These are phyloP conservation scores for Fusarium fujikuroi DNA, from an alignment of 2,329 filamentous ascomycete genomes.

Conservation along the genomic window DNA sequence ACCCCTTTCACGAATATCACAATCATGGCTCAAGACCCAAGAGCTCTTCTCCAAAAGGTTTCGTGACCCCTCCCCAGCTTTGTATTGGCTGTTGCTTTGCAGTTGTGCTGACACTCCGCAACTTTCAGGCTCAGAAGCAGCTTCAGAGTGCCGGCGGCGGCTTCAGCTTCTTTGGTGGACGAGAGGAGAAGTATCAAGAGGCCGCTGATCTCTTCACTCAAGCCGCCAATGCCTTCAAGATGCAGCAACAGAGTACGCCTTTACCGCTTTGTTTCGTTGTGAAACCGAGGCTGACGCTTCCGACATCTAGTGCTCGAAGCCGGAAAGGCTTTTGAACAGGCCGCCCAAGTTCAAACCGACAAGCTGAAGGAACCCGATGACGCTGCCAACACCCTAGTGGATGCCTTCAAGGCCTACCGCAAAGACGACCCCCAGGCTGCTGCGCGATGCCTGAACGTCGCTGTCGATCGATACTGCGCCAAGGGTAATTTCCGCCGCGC, in stretches of 20 bases:
- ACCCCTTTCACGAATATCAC: slow-evolving; percentile 16
- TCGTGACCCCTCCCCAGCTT: slow-evolving; percentile 38
- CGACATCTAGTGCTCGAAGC: slow-evolving; percentile 78
- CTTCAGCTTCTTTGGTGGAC: slow-evolving; percentile 90
- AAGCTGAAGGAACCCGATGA: slow-evolving; percentile 93
- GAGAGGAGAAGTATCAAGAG: slow-evolving; percentile 88
- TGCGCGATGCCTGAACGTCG: slow-evolving; percentile 79
- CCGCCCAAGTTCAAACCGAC: slow-evolving; percentile 81
- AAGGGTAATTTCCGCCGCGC: slow-evolving; percentile 93
- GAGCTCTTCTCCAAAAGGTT: slow-evolving; percentile 82
- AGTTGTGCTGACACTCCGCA: slow-evolving; percentile 16
- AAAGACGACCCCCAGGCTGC: slow-evolving; percentile 87
- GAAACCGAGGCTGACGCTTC: slow-evolving; percentile 18
- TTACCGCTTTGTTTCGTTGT: neutral
- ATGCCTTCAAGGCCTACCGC: slow-evolving; percentile 95
- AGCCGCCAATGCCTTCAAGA: slow-evolving; percentile 90
- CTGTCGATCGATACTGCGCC: slow-evolving; percentile 85
- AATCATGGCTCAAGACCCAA: slow-evolving; percentile 79
- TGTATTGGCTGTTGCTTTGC: slow-evolving; percentile 7
- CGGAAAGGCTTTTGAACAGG: slow-evolving; percentile 85
- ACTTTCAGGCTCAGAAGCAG: slow-evolving; percentile 83
- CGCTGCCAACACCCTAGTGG: slow-evolving; percentile 85
- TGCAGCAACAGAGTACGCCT: slow-evolving; percentile 81
- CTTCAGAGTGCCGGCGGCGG: slow-evolving; percentile 78
- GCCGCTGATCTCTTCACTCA: slow-evolving; percentile 89